Evolutionary conservation across 208 protist species (phyloP), one percentile per base, ranked within the genome.

Genomic region (Leishmania lainsoni): DNA sequence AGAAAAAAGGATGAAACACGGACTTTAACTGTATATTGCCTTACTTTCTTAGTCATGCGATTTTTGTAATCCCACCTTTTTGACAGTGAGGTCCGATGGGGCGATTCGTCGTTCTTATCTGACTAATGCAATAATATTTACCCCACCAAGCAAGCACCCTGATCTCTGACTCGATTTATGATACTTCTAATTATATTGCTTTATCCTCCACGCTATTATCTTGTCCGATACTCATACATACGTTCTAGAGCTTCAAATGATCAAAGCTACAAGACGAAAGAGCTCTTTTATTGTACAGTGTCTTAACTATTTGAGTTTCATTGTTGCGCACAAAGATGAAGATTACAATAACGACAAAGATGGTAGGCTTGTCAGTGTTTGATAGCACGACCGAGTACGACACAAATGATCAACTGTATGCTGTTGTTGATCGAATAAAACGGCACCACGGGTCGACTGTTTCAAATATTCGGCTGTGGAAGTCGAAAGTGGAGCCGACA

Each of bases 331-430:
- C 32, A 35, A 0, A 14, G 51, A 85, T 81, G 82, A 81, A 65
- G 54, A 71, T 81, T 3, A 42, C 69, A 61, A 81, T 81, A 29
- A 81, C 76, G 1, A 81, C 82, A 14, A 95, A 92, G 86, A 92
- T 96, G 89, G 91, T 96, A 3, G 91, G 93, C 6, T 85, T 95
- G 68, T 78, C 90, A 4, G 75, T 94, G 48, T 94, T 95, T 80
- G 92, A 97, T 70, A 79, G 80, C 20, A 87, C 91, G 22, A 79
- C 83, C 22, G 81, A 80, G 20, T 90, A 87, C 39, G 77, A 75
- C 9, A n/a, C 73, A 4, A 72, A 58, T 10, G 78, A 81, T 3
- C 83, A 89, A 39, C 76, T 97, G 12, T 93, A 85, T 75, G 76
- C 61, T 20, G 83, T 97, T 6, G 77, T 74, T 16, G 75, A 92